Evolutionary conservation across 352 stramenopile species (phyloP).

Genomic region (Pythium chondricola): DNA sequence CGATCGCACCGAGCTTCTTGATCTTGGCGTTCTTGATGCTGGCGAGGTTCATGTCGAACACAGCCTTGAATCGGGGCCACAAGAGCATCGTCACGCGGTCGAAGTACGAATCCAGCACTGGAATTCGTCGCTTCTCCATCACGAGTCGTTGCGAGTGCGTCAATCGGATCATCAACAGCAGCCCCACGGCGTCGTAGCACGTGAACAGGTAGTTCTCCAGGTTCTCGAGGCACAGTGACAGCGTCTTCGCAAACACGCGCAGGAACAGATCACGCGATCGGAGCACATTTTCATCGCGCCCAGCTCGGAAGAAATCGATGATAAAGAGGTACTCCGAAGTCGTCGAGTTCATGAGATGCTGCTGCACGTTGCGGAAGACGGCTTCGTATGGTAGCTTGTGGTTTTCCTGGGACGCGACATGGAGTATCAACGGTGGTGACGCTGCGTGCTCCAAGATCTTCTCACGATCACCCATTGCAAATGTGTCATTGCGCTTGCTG

Average conservation of each 20-base stretch:
- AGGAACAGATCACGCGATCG: conserved; percentile 90
- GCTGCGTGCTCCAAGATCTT: conserved; percentile 84
- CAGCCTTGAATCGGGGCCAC: conserved; percentile 95
- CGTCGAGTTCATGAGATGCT: conserved; percentile 96
- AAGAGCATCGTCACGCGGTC: conserved; percentile 93
- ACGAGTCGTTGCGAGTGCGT: conserved; percentile 83
- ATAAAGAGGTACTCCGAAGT: conserved; percentile 98
- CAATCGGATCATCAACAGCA: conserved; percentile 98
- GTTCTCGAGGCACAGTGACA: conserved; percentile 95
- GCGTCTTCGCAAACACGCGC: conserved; percentile 93
- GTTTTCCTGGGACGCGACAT: conserved; percentile 91
- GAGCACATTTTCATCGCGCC: conserved; percentile 56
- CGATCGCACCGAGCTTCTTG: conserved; percentile 89
- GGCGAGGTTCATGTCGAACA: conserved; percentile 95
- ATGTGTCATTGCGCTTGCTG: conserved; percentile 95
- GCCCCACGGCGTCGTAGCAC: conserved; percentile 94
- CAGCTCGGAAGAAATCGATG: conserved; percentile 90
- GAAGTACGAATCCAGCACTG: conserved; percentile 95
- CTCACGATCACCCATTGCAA: conserved; percentile 88
- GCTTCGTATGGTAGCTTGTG: conserved; percentile 94
- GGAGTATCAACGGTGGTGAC: conserved; percentile 88
- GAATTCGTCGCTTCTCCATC: conserved; percentile 83
- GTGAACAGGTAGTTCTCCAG: conserved; percentile 98
- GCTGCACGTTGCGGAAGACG: conserved; percentile 94
- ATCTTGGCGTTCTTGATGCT: conserved; percentile 86